phyloP scores from a whole-genome alignment of 176 grass and related monocot species.

The Neostapfia colusana region DNA sequence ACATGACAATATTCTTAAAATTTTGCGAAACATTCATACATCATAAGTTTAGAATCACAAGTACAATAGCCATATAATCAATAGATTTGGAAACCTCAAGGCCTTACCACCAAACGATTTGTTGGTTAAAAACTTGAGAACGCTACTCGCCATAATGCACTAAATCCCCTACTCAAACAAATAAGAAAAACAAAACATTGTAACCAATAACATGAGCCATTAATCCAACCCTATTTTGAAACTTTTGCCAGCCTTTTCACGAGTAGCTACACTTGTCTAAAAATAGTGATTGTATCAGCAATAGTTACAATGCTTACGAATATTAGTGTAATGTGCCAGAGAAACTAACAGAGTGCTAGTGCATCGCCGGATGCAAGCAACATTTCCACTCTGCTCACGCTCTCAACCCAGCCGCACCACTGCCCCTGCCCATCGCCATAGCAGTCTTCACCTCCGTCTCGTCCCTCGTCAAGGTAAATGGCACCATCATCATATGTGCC shows the following conservation, averaged over 20 bases:
- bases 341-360: too few relatives aligned
- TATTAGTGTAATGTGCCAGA: too few relatives aligned
- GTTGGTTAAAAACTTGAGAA: not conserved
- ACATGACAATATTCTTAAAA: not conserved
- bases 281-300: not conserved
- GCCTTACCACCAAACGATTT: not conserved
- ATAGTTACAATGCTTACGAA: not conserved
- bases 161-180: not conserved
- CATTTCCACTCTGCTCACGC: too few relatives aligned
- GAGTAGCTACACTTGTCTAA: not conserved
- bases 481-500: too few relatives aligned
- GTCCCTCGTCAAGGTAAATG: too few relatives aligned
- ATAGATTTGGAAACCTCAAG: not conserved
- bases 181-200: not conserved
- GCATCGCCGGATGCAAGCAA: too few relatives aligned
- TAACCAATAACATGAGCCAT: not conserved
- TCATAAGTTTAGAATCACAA: not conserved
- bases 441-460: too few relatives aligned
- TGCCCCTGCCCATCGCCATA: too few relatives aligned
- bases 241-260: not conserved
- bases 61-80: not conserved
- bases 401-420: too few relatives aligned
- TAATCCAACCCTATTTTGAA: slow-evolving; percentile 3
- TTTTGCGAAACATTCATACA: not conserved
- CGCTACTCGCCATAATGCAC: not conserved